A percentile compares a stretch with the other conserved stretches of the same genome.
phyloP scores from a whole-genome alignment of 2,329 filamentous ascomycete genomes.

The Beauveria scarabaeidicola region DNA sequence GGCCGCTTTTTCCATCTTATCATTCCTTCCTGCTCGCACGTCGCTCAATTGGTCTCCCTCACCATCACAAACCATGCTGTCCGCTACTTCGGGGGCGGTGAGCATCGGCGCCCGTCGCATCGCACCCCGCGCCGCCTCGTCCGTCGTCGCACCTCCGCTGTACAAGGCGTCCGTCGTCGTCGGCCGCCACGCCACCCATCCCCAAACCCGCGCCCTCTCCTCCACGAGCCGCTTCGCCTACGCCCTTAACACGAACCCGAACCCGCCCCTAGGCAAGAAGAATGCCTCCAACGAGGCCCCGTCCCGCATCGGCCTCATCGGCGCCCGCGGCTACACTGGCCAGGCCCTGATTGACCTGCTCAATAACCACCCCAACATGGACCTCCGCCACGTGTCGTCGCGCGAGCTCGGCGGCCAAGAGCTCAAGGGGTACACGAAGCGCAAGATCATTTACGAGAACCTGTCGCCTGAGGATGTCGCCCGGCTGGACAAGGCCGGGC shows the following conservation, averaged over 20 bases:
- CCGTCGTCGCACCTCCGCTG: neutral
- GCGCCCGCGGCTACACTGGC: constrained; percentile 88
- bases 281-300: constrained; percentile 75
- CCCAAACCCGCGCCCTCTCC: neutral
- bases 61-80: neutral
- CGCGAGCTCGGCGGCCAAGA: constrained; percentile 83
- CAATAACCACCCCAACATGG: constrained; percentile 81
- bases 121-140: neutral
- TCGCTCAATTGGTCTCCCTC: neutral
- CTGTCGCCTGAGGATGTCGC: constrained; percentile 78
- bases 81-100: constrained; percentile 5
- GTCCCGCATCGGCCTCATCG: constrained; percentile 77
- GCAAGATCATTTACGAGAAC: constrained; percentile 87
- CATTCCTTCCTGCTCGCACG: neutral
- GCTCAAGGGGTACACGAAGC: constrained; percentile 83
- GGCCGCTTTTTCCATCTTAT: neutral
- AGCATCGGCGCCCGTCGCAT: constrained; percentile 2
- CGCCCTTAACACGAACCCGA: constrained; percentile 43
- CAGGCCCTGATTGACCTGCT: constrained; percentile 82
- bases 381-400: constrained; percentile 84
- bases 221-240: neutral
- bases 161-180: neutral
- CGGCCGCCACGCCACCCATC: neutral
- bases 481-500: constrained; percentile 71
- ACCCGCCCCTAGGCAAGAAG: constrained; percentile 81